phyloP scores from a whole-genome alignment of 2,329 filamentous ascomycete genomes.

The Venturia pyrina region DNA sequence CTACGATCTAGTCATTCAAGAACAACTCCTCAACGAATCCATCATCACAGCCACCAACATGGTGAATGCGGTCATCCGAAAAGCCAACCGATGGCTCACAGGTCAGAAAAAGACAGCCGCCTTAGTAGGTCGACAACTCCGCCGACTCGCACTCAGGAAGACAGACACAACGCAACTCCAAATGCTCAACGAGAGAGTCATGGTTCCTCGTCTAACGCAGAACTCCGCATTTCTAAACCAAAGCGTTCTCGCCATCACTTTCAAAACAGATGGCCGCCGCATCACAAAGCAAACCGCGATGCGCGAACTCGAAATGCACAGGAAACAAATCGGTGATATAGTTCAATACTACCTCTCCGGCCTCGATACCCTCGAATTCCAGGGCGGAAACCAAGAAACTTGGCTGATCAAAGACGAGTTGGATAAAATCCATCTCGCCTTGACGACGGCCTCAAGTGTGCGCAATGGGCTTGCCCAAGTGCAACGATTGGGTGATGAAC shows the following conservation, averaged over 20 bases:
- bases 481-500: not conserved
- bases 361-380: slow-evolving; percentile 16
- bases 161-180: slow-evolving; percentile 15
- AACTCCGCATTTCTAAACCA: slow-evolving; percentile 19
- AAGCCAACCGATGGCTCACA: slow-evolving; percentile 16
- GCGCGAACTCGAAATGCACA: not conserved
- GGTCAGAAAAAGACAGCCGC: not conserved
- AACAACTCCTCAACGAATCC: slow-evolving; percentile 17
- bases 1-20: slow-evolving; percentile 18
- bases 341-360: slow-evolving; percentile 14
- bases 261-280: not conserved
- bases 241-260: slow-evolving; percentile 21
- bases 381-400: slow-evolving; percentile 2
- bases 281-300: not conserved
- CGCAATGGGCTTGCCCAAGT: slow-evolving; percentile 2
- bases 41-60: slow-evolving; percentile 17
- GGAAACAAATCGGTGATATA: not conserved
- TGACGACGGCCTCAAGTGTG: not conserved
- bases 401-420: slow-evolving; percentile 14
- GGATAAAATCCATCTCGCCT: slow-evolving; percentile 6
- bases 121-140: not conserved
- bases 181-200: slow-evolving; percentile 16
- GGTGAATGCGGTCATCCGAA: slow-evolving; percentile 17
- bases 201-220: slow-evolving; percentile 15
- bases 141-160: slow-evolving; percentile 13